Base-by-base conservation (phyloP, 805 yeast species). In the Ogataea methanolica region DNA sequence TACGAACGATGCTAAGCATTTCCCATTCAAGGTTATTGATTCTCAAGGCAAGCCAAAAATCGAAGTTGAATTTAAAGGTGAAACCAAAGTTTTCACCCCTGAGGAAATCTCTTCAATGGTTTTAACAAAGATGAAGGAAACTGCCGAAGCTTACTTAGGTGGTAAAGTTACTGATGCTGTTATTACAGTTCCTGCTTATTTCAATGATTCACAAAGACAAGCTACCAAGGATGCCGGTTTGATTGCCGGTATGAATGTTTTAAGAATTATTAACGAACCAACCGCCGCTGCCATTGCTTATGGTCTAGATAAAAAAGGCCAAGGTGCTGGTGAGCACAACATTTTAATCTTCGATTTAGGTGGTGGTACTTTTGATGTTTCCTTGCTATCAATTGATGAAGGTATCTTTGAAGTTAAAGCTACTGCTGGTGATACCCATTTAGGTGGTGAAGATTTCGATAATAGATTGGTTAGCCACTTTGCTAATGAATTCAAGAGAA, bases 401-500 rank as follows among this genome's bases (percentile, higher is more conserved):
- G 97, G 97, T 83, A 90, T 89, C 67, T 89, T 89, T 79, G 90
- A 90, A 68, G 97, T 89, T 66, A 89, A 89, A 80, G 95, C 96
- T 62, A 89, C 97, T 54, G 89, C 88, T 49, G 89, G 87, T 70
- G 88, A 90, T 69, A 88, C 92, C 50, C 92, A 85, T 74, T 83
- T 88, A 78, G 97, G 97, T 80, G 97, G 97, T 84, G 97, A 91
- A 78, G 98, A 91, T 77, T 92, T 92, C 73, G 98, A 92, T 74
- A 82, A 88, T 84, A 86, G 96, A 76, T 83, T 92, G 68, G 97
- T 92, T 61, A 90, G 78, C 79, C 92, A 83, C 80, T 91, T 91
- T 70, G 88, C 85, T 59, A 83, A 81, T 69, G 97, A 92, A 77
- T 92, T 91, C 85, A 91, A 92, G 89, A 84, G 97, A 79, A 91